A percentile compares a stretch with the other conserved stretches of the same genome.
Conservation (phyloP, 176 grass and related monocot species). For the Eleusine coracana region DNA sequence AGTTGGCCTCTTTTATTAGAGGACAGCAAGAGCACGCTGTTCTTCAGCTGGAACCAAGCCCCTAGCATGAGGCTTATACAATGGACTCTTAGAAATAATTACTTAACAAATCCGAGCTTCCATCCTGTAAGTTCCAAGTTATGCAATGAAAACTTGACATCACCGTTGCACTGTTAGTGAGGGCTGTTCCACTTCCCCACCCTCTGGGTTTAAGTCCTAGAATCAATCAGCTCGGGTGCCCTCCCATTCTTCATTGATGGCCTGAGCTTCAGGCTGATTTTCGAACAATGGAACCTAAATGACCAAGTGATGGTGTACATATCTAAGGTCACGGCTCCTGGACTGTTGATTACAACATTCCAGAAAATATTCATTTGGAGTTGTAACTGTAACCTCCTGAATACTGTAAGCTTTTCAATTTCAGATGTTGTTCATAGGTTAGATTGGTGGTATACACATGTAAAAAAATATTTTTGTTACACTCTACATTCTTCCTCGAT, state of each 20-base stretch:
- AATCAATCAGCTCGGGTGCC: neutral
- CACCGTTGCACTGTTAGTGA: neutral
- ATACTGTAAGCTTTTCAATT: conserved; percentile 38
- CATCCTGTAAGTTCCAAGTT: conserved; percentile 17
- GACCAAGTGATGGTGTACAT: conserved; percentile 53
- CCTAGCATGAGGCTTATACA: conserved; percentile 41
- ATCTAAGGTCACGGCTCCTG: conserved; percentile 9
- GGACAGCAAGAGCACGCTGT: conserved; percentile 57
- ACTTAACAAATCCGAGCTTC: conserved; percentile 39
- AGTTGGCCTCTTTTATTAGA: conserved; percentile 73
- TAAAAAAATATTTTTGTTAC: conserved; percentile 21
- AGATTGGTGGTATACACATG: conserved; percentile 51
- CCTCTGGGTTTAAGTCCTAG: neutral
- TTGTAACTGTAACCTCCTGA: conserved; percentile 29
- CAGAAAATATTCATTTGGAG: conserved; percentile 35
- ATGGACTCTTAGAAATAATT: conserved; percentile 42
- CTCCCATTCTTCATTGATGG: neutral
- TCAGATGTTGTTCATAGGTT: conserved; percentile 44
- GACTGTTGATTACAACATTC: conserved; percentile 24
- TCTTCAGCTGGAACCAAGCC: conserved; percentile 68
- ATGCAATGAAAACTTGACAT: conserved; percentile 34
- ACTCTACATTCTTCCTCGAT: neutral
- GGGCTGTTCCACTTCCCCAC: neutral
- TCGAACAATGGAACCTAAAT: conserved; percentile 14
- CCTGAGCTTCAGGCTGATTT: neutral